Evolutionary conservation across 2,329 filamentous ascomycete species (phyloP).

Genomic region (Bipolaris sorokiniana): DNA sequence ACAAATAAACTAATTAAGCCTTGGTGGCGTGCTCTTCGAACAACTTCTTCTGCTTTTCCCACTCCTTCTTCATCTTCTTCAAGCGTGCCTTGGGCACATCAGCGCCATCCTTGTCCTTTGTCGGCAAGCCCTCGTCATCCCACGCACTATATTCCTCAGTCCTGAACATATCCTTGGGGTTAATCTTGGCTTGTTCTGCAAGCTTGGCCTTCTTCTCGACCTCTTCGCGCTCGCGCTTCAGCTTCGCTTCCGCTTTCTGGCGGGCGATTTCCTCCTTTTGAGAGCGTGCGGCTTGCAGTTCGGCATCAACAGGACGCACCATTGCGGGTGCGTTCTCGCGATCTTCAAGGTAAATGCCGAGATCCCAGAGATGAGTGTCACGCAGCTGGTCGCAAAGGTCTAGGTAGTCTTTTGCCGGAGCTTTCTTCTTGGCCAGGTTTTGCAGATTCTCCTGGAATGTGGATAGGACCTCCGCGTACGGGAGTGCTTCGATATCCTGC

Average conservation of each 20-base stretch:
- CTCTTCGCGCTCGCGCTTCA: conserved; percentile 65
- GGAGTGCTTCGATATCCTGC: conserved; percentile 42
- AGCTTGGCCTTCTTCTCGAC: conserved; percentile 61
- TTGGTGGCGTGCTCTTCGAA: conserved; percentile 60
- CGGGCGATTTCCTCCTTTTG: conserved; percentile 59
- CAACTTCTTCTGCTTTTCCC: conserved; percentile 86
- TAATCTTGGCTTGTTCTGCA: conserved; percentile 63
- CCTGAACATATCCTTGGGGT: conserved; percentile 64
- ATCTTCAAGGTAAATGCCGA: conserved; percentile 89
- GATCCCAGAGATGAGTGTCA: conserved; percentile 78
- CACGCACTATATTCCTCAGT: conserved; percentile 72
- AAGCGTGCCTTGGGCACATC: conserved; percentile 78
- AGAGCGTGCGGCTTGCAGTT: conserved; percentile 60
- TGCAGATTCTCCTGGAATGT: conserved; percentile 67
- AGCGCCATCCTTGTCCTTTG: conserved; percentile 75
- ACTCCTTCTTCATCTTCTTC: conserved; percentile 88
- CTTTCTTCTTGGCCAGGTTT: conserved; percentile 55
- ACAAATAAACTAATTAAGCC: not conserved
- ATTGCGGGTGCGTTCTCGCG: conserved; percentile 74
- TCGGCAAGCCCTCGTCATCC: conserved; percentile 83
- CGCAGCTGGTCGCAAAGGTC: conserved; percentile 74
- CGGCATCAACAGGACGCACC: conserved; percentile 69
- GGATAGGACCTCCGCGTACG: conserved; percentile 58
- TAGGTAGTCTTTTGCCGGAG: conserved; percentile 74
- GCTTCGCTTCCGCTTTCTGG: conserved; percentile 54